phyloP scores from a whole-genome alignment of 352 stramenopile genomes.

The Phytophthora fragariae region DNA sequence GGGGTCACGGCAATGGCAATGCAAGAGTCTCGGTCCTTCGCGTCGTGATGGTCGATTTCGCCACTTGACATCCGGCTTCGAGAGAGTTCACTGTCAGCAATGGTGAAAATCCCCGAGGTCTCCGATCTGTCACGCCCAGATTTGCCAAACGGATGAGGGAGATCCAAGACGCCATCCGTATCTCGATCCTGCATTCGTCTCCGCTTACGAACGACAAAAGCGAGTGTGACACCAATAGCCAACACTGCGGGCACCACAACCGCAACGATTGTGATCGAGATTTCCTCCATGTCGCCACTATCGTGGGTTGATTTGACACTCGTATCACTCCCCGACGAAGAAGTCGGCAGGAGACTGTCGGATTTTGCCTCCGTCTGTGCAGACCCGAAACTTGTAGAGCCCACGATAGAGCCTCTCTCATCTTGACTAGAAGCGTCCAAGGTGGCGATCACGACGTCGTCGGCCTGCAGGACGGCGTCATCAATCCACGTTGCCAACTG shows the following conservation, averaged over 20 bases:
- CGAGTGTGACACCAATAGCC: slow-evolving; percentile 18
- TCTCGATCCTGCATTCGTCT: slow-evolving; percentile 28
- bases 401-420: slow-evolving; percentile 13
- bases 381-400: background rate
- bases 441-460: slow-evolving; percentile 30
- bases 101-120: slow-evolving; percentile 36
- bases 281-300: slow-evolving; percentile 3
- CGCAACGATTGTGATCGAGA: slow-evolving; percentile 30
- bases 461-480: slow-evolving; percentile 39
- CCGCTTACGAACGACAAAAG: slow-evolving; percentile 30
- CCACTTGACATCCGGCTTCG: slow-evolving; percentile 27
- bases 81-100: slow-evolving; percentile 40
- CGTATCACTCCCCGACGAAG: slow-evolving; percentile 20
- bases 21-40: slow-evolving; percentile 19
- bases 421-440: slow-evolving; percentile 15
- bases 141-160: slow-evolving; percentile 39
- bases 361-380: background rate
- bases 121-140: slow-evolving; percentile 23
- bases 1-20: slow-evolving; percentile 23
- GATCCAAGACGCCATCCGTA: slow-evolving; percentile 28
- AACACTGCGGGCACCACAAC: slow-evolving; percentile 32
- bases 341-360: background rate
- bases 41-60: slow-evolving; percentile 18
- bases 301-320: slow-evolving; percentile 9
- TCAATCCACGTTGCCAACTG: slow-evolving; percentile 45